Evolutionary conservation across 768 basidiomycete species (phyloP).

Genomic region (Mycena vulgaris): DNA sequence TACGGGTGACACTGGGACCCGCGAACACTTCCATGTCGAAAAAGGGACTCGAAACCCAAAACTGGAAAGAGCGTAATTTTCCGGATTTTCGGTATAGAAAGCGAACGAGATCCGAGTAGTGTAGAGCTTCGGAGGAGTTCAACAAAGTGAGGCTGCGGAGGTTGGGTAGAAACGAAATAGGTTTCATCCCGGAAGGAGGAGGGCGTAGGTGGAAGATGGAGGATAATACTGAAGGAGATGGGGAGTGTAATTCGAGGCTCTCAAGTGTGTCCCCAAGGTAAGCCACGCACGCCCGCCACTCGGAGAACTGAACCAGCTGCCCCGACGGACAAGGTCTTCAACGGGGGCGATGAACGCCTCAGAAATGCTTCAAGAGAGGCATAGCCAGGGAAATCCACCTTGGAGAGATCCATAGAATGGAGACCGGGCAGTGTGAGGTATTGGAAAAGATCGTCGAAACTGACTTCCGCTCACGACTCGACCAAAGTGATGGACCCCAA

Average conservation of each 20-base stretch:
- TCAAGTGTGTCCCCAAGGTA: neutral
- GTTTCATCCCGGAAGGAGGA: too few relatives aligned
- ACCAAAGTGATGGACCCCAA: conserved; percentile 13
- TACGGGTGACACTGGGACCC: too few relatives aligned
- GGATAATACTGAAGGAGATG: neutral
- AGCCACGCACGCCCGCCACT: neutral
- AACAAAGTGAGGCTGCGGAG: neutral
- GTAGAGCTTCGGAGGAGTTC: neutral
- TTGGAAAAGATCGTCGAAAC: neutral
- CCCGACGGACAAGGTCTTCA: neutral
- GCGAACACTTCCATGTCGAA: too few relatives aligned
- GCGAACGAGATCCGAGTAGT: too few relatives aligned
- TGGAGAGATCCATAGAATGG: neutral
- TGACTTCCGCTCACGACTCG: neutral
- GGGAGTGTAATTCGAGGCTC: neutral
- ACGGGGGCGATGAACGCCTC: neutral
- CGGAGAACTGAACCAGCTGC: neutral
- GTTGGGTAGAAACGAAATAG: neutral
- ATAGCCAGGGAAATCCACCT: neutral
- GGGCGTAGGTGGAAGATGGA: neutral
- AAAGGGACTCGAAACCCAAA: too few relatives aligned
- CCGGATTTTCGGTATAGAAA: too few relatives aligned
- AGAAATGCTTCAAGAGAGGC: neutral
- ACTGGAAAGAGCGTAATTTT: too few relatives aligned
- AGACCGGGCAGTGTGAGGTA: neutral